Conservation (phyloP, 164 flowering plant genomes). For the Brasenia schreberi region DNA sequence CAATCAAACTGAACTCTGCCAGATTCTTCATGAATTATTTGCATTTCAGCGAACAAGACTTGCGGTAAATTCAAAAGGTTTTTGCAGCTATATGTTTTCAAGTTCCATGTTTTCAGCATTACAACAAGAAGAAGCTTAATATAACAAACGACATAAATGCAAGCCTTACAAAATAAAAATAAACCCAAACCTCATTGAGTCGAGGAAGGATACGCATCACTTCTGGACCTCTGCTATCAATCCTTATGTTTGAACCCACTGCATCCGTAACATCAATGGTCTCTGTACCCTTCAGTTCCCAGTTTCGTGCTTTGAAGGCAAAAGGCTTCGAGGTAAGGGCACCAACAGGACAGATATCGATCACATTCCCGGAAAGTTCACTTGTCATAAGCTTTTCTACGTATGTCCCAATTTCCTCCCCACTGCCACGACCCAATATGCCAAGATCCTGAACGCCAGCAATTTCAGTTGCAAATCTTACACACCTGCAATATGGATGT, state of each 20-base stretch:
- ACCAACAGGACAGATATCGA: conserved; percentile 98
- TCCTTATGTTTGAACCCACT: conserved; percentile 92
- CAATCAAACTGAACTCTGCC: too few species aligned
- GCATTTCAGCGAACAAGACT: too few species aligned
- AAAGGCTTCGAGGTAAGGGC: conserved; percentile 97
- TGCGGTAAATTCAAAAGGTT: neutral
- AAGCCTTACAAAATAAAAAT: neutral
- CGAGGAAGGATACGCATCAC: conserved; percentile 92
- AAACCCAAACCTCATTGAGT: conserved; percentile 68
- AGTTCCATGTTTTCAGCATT: neutral
- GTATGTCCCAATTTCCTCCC: conserved; percentile 99
- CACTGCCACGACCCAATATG: conserved; percentile 98
- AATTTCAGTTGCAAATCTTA: conserved; percentile 93
- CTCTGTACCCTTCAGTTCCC: conserved; percentile 97
- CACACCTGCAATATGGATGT: conserved; percentile 44
- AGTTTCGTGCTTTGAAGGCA: conserved; percentile 97
- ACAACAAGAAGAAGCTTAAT: neutral
- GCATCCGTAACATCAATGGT: conserved; percentile 97
- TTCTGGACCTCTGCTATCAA: conserved; percentile 99
- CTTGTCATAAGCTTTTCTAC: conserved; percentile 97
- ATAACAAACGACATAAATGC: neutral
- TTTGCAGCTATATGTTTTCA: neutral
- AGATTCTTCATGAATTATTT: too few species aligned
- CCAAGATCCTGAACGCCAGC: conserved; percentile 99
- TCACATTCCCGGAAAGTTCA: conserved; percentile 98